These are phyloP conservation scores for Solanum habrochaites DNA, from an alignment of 257 asterid genomes.

Conservation along the genomic window DNA sequence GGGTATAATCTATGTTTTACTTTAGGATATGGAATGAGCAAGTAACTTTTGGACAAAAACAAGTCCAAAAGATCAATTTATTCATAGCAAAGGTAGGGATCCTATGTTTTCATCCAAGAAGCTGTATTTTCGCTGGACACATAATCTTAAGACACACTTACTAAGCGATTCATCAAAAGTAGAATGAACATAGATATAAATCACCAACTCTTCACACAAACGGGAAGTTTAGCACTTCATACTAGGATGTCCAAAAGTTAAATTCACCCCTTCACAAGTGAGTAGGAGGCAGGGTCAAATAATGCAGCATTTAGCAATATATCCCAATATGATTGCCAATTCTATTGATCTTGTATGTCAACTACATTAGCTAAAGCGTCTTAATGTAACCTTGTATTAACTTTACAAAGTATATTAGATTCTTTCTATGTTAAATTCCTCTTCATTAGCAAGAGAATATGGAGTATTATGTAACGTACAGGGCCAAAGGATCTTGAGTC, in stretches of 20 bases:
- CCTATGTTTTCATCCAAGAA: not conserved
- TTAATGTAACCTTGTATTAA: not conserved
- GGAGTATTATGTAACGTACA: slow-evolving; percentile 23
- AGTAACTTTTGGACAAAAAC: not conserved
- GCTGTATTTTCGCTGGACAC: not conserved
- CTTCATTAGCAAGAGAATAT: not conserved
- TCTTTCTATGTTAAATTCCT: not conserved
- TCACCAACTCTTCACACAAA: not conserved
- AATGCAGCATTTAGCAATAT: not conserved
- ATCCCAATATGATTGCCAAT: not conserved
- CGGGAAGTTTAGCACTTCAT: not conserved
- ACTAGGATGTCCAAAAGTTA: not conserved
- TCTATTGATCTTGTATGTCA: not conserved
- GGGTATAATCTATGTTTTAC: not conserved
- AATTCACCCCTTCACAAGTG: not conserved
- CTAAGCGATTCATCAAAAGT: not conserved
- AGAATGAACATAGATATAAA: not conserved
- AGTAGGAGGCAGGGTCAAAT: not conserved
- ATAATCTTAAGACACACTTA: not conserved
- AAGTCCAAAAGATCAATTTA: not conserved
- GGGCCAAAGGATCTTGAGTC: slow-evolving; percentile 84
- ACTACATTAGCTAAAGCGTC: not conserved
- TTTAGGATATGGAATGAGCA: not conserved
- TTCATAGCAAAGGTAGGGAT: not conserved
- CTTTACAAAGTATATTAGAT: not conserved